Conservation (phyloP, 192 early-diverging fungal genomes). For the Umbelopsis isabellina region DNA sequence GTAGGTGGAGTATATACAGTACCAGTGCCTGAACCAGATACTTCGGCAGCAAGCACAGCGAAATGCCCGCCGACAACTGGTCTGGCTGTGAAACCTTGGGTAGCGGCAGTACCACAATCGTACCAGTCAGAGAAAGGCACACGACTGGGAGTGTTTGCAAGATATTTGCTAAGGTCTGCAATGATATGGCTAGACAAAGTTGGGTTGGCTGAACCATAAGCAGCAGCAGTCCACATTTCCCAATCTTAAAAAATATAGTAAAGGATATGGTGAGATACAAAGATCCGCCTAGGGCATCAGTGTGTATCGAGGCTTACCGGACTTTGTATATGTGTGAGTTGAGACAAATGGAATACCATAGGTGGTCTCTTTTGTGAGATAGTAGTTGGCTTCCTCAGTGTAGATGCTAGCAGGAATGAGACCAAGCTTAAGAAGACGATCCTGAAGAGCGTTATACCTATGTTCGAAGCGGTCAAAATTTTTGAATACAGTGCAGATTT, state of each 20-base stretch:
- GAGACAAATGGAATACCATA: conserved; percentile 19
- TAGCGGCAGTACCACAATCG: conserved; percentile 9
- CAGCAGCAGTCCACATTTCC: conserved; percentile 23
- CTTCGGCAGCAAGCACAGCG: conserved; percentile 4
- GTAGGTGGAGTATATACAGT: not conserved
- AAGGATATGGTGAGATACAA: too few relatives aligned
- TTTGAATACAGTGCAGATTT: not conserved
- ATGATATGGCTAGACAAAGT: conserved; percentile 1
- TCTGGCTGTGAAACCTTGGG: not conserved
- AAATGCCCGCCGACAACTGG: conserved; percentile 12
- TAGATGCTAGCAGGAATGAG: conserved; percentile 2
- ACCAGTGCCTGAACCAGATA: conserved; percentile 12
- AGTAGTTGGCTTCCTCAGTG: conserved; percentile 7
- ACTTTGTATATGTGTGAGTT: not conserved
- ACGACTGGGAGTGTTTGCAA: conserved; percentile 7
- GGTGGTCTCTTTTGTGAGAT: not conserved
- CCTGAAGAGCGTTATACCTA: conserved; percentile 20
- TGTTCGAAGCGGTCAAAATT: not conserved
- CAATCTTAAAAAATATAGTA: not conserved
- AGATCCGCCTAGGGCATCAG: not conserved
- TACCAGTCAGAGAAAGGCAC: conserved; percentile 13
- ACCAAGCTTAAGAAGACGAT: not conserved
- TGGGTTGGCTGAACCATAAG: conserved; percentile 1
- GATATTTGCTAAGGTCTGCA: not conserved
- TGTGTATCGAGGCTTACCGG: not conserved